These are phyloP conservation scores for Xylaria hypoxylon DNA, from an alignment of 2,329 filamentous ascomycete genomes.

Conservation along the genomic window DNA sequence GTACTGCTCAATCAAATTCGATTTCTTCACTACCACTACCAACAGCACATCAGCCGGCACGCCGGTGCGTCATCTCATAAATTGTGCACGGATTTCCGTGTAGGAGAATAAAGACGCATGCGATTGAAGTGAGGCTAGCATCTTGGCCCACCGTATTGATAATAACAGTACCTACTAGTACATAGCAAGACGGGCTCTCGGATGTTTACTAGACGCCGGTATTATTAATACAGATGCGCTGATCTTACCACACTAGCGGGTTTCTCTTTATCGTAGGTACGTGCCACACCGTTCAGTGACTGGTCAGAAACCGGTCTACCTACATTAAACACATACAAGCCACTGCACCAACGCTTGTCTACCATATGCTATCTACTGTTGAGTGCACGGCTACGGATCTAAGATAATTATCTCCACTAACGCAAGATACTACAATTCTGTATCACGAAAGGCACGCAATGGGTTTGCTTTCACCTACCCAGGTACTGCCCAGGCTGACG, in stretches of 20 bases:
- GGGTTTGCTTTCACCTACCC: background rate
- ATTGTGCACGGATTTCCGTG: slow-evolving; percentile 24
- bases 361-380: too few species aligned
- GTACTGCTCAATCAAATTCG: background rate
- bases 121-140: background rate
- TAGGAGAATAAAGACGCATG: background rate
- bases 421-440: background rate
- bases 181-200: slow-evolving; percentile 29
- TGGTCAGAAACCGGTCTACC: too few species aligned
- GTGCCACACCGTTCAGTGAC: too few species aligned
- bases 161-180: background rate
- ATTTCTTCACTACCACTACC: background rate
- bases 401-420: too few species aligned
- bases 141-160: background rate
- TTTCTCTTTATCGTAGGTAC: background rate
- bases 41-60: background rate
- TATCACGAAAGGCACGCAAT: background rate
- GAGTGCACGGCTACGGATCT: too few species aligned
- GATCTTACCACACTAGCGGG: slow-evolving; percentile 9
- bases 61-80: background rate
- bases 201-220: slow-evolving; percentile 11
- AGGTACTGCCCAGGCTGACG: background rate
- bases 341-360: too few species aligned
- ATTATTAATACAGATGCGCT: slow-evolving; percentile 23
- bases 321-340: too few species aligned